These are phyloP conservation scores for Flaveria trinervia DNA, from an alignment of 129 eudicot genomes.

Conservation along the genomic window DNA sequence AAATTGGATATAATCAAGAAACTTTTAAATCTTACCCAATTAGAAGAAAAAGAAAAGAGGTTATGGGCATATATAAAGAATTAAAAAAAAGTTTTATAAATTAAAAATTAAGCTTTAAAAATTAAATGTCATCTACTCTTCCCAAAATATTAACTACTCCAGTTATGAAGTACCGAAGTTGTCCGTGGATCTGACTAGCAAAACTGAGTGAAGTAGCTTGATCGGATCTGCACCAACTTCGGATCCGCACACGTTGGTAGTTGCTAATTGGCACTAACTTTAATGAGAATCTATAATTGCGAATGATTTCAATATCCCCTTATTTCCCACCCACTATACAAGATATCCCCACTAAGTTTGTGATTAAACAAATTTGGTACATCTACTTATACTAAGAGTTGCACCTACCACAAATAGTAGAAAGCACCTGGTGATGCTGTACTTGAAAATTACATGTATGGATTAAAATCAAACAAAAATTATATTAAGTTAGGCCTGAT, in stretches of 20 bases:
- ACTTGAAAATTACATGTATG: not conserved
- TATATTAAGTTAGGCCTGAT: not conserved
- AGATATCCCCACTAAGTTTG: constrained; percentile 6
- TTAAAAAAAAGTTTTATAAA: no score
- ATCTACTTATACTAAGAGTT: not conserved
- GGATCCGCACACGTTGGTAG: constrained; percentile 29
- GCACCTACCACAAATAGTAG: not conserved
- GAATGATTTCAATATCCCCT: constrained; percentile 10
- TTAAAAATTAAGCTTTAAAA: not conserved
- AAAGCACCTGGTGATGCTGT: not conserved
- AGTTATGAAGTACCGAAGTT: constrained; percentile 22
- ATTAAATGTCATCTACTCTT: not conserved
- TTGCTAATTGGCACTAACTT: constrained; percentile 22
- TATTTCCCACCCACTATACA: constrained; percentile 17
- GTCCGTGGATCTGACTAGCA: constrained; percentile 5
- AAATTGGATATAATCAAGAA: no score
- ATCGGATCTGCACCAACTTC: constrained; percentile 37
- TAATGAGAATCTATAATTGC: constrained; percentile 15
- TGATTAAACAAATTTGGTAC: constrained; percentile 4
- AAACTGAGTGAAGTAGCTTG: not conserved
- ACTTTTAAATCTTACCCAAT: no score
- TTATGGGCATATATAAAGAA: no score
- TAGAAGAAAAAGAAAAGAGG: no score
- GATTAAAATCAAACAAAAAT: not conserved
- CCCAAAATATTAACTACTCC: not conserved